Percentiles rank a stretch among this genome's conserved stretches.
These are phyloP conservation scores for Corallochytrium limacisporum DNA, from an alignment of 78 protist genomes.

Conservation along the genomic window DNA sequence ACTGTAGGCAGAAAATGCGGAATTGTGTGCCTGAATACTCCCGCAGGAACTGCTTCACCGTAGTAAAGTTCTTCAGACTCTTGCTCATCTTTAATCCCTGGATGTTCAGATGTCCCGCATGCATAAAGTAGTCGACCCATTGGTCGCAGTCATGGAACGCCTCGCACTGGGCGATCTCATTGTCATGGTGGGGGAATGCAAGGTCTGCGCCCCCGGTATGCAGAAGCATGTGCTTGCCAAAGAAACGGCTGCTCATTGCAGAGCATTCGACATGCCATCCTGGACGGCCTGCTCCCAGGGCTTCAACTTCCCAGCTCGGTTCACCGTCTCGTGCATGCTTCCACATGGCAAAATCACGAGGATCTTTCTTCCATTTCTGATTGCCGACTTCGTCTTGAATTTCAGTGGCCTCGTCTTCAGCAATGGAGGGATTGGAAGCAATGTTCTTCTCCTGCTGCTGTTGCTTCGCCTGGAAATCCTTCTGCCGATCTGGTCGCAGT, in stretches of 20 bases:
- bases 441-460: neutral
- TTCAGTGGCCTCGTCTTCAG: too few relatives aligned
- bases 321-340: conserved; percentile 33
- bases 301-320: conserved; percentile 22
- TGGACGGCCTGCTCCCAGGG: conserved; percentile 98
- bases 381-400: neutral
- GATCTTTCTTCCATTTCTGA: neutral
- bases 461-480: neutral
- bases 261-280: conserved; percentile 99
- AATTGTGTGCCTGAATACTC: too few relatives aligned
- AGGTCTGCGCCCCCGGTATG: conserved; percentile 95
- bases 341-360: conserved; percentile 68
- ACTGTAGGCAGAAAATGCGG: too few relatives aligned
- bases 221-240: conserved; percentile 53
- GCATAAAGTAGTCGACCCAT: conserved; percentile 92
- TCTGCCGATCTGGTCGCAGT: neutral
- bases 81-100: conserved; percentile 93
- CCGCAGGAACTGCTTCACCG: too few relatives aligned
- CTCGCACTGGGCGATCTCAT: conserved; percentile 92
- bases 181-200: conserved; percentile 98
- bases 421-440: neutral
- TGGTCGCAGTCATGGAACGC: conserved; percentile 37
- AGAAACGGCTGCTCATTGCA: conserved; percentile 70
- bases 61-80: conserved; percentile 91
- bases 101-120: conserved; percentile 76